Evolutionary conservation across 1,139 yeast genomes (phyloP).

Genomic region (Yamadazyma oceani): DNA sequence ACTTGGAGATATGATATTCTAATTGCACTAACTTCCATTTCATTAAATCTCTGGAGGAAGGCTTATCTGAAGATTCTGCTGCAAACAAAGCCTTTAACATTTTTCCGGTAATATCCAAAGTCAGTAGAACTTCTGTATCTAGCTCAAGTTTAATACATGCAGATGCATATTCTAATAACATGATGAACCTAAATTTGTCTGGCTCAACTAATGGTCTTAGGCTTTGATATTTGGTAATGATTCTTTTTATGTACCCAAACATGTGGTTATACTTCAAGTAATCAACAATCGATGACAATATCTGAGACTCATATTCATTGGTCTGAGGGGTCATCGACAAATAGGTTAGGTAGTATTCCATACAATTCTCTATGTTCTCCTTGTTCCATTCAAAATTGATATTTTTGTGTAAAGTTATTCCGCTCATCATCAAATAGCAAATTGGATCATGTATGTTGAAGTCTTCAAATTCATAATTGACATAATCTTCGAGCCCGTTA

Average conservation of each 20-base stretch:
- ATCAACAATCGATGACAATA: conserved; percentile 21
- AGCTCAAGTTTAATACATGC: conserved; percentile 6
- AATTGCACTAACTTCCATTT: conserved; percentile 35
- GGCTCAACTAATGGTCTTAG: conserved; percentile 6
- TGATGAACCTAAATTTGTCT: conserved; percentile 4
- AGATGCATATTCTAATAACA: conserved; percentile 14
- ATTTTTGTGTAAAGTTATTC: conserved; percentile 21
- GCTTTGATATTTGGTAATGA: conserved; percentile 17
- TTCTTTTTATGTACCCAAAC: conserved; percentile 24
- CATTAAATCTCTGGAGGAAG: conserved; percentile 17
- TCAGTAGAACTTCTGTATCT: conserved; percentile 11
- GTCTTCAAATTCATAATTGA: conserved; percentile 10
- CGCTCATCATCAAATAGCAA: conserved; percentile 18
- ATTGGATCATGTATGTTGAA: background rate
- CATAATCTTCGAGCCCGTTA: conserved; percentile 19
- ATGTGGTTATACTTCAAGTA: conserved; percentile 40
- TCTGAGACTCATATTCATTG: conserved; percentile 5
- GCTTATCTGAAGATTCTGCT: background rate
- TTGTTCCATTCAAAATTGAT: conserved; percentile 24
- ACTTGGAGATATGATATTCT: conserved; percentile 20
- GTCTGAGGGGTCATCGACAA: conserved; percentile 5
- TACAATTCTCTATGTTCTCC: conserved; percentile 12
- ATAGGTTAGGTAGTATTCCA: conserved; percentile 14
- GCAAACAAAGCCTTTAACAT: conserved; percentile 5
- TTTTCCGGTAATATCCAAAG: conserved; percentile 6